Conservation (phyloP, 2,329 filamentous ascomycete species). For the Blastomyces silverae region DNA sequence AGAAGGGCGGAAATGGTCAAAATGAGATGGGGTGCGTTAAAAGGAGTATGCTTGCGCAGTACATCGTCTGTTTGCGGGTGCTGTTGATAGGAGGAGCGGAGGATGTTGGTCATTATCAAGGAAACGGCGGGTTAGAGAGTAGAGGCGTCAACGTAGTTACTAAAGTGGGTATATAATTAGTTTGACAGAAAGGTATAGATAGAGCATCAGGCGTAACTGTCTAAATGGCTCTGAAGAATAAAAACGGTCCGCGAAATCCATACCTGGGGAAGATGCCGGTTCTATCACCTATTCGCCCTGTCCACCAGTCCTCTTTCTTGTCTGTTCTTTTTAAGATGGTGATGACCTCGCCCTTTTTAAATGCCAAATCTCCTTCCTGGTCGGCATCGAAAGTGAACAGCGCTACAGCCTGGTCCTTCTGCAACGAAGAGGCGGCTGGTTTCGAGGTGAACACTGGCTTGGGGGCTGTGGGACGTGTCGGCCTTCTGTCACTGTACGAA, state of each 20-base stretch:
- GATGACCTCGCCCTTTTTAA: constrained; percentile 96
- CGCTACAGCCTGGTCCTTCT: constrained; percentile 72
- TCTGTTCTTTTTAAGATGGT: constrained; percentile 92
- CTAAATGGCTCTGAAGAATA: neutral
- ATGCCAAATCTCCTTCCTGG: constrained; percentile 83
- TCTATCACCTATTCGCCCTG: constrained; percentile 73
- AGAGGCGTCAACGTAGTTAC: constrained; percentile 30
- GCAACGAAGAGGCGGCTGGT: constrained; percentile 39
- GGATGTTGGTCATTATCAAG: neutral
- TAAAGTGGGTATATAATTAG: constrained; percentile 24
- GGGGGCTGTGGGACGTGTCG: constrained; percentile 73
- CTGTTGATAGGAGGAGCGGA: neutral
- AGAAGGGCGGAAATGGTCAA: neutral
- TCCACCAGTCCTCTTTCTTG: constrained; percentile 96
- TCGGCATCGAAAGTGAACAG: constrained; percentile 92
- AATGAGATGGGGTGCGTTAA: neutral
- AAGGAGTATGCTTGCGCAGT: neutral
- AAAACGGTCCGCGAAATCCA: constrained; percentile 20
- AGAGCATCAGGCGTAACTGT: neutral
- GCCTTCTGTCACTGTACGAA: constrained; percentile 55
- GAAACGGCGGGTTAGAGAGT: neutral
- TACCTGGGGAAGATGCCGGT: constrained; percentile 90
- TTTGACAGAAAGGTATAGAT: constrained; percentile 16
- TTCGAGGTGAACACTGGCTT: constrained; percentile 70
- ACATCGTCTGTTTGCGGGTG: neutral